Conservation (phyloP, 768 basidiomycete genomes). For the Phanerodontia chrysosporium region DNA sequence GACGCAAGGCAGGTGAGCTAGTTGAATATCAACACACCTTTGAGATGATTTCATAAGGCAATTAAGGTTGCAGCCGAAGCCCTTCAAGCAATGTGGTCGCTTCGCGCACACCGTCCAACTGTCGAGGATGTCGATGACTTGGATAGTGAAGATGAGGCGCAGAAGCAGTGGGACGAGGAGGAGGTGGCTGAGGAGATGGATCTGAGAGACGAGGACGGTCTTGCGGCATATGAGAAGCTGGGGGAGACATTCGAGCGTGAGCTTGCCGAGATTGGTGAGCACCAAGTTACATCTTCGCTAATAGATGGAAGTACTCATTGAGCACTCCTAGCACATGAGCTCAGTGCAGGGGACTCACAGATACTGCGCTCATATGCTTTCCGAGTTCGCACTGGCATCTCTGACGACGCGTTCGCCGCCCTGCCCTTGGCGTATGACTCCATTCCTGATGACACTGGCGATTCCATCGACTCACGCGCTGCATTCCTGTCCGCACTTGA, state of each 20-base stretch:
- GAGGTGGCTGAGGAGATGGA: neutral
- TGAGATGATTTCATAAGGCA: no score
- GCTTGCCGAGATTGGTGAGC: neutral
- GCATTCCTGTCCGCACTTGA: constrained; percentile 30
- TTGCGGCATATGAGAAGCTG: neutral
- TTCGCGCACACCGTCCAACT: no score
- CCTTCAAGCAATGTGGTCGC: no score
- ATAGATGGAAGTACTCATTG: neutral
- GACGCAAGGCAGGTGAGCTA: no score
- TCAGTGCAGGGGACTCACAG: neutral
- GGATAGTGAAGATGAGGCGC: no score
- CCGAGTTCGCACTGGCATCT: neutral
- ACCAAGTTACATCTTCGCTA: neutral
- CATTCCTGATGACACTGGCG: neutral
- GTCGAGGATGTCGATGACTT: no score
- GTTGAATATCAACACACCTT: no score
- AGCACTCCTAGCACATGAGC: neutral
- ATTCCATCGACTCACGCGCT: constrained; percentile 15
- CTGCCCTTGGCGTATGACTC: neutral
- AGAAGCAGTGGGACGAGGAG: no score
- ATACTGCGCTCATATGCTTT: neutral
- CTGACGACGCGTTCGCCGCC: neutral
- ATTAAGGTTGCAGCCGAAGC: no score
- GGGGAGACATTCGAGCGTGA: neutral
- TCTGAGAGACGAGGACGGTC: neutral